Evolutionary conservation across 345 rosid genomes (phyloP).

Genomic region (Raphanus sativus): DNA sequence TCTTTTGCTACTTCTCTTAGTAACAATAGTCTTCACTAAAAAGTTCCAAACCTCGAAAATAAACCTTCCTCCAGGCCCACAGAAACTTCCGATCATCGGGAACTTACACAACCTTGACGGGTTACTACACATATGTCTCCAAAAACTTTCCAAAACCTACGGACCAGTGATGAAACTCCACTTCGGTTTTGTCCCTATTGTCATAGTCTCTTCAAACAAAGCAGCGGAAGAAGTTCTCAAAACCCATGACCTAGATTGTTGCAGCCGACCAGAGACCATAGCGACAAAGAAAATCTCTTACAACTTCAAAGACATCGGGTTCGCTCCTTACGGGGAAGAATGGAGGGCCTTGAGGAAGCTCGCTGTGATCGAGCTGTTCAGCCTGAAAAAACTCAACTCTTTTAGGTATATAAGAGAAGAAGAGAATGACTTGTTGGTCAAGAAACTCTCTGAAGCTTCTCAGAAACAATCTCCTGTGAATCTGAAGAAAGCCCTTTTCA

Average conservation of each 20-base stretch:
- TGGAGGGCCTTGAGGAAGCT: slow-evolving; percentile 49
- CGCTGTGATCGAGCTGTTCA: slow-evolving; percentile 32
- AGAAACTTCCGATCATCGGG: slow-evolving; percentile 39
- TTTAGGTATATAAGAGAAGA: slow-evolving; percentile 43
- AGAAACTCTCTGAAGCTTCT: slow-evolving; percentile 37
- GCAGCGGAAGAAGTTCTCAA: slow-evolving; percentile 40
- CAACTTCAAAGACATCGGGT: slow-evolving; percentile 45
- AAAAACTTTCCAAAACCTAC: slow-evolving; percentile 15
- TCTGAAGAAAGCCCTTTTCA: slow-evolving; percentile 36
- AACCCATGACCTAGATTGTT: slow-evolving; percentile 44
- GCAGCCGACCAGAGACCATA: slow-evolving; percentile 39
- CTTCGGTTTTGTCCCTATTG: slow-evolving; percentile 27
- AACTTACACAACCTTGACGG: slow-evolving; percentile 35
- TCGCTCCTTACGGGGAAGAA: slow-evolving; percentile 43
- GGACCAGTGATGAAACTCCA: slow-evolving; percentile 38
- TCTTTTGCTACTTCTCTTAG: slow-evolving; percentile 22
- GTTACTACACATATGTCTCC: slow-evolving; percentile 29
- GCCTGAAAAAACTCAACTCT: slow-evolving; percentile 33
- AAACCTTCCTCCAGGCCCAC: slow-evolving; percentile 34
- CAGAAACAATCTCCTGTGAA: slow-evolving; percentile 37
- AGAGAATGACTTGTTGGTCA: slow-evolving; percentile 35
- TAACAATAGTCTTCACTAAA: slow-evolving; percentile 13
- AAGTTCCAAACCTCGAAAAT: slow-evolving; percentile 14
- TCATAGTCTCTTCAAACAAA: slow-evolving; percentile 33
- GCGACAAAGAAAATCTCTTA: slow-evolving; percentile 41